Evolutionary conservation across 257 asterid genomes (phyloP), one percentile per base, ranked within the genome.

Genomic region (Primulina huaijiensis): DNA sequence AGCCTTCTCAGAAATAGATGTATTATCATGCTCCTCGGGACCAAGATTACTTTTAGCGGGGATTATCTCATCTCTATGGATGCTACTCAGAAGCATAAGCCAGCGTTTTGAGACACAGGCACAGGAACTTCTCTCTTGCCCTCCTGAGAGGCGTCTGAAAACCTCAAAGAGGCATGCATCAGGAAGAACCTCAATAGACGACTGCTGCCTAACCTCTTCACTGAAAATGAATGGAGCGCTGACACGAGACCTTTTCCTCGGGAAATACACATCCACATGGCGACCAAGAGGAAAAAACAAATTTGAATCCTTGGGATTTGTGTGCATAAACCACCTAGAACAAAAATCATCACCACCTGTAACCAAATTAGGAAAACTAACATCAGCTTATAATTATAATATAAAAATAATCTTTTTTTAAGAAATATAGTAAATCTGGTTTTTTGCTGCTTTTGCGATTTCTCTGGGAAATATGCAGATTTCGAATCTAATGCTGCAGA

Each of bases 161-260:
- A 94, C 74, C 96, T 91, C 99, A 40, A 87, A 94, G 65, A 91
- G 96, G 81, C 97, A 94, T 83, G 89, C 99, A 70, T 94, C 96
- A 7, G 99, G 97, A 40, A 94, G 96, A 76, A 82, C 80, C 64
- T 94, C 97, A 31, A 94, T 89, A 9, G 97, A 89, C 55, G 93
- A 83, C 72, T 56, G 78, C 73, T 60, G 71, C 76, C 80, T 85
- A 11, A 76, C 68, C 70, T 78, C 81, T 50, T 61, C 77, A 25
- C 74, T 71, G 72, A 88, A 79, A 60, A 91, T 65, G 57, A 84
- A 84, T 1, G 97, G 96, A 62, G 87, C 97, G 50, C 70, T 79
- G 81, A 91, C 55, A 23, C 95, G 96, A 76, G 95, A 88, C 75
- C 97, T 86, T 85, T 94, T 94, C 73, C 90, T 74, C 37, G 84